These are phyloP conservation scores for Cryphonectria parasitica DNA, from an alignment of 2,329 filamentous ascomycete species.

Conservation along the genomic window DNA sequence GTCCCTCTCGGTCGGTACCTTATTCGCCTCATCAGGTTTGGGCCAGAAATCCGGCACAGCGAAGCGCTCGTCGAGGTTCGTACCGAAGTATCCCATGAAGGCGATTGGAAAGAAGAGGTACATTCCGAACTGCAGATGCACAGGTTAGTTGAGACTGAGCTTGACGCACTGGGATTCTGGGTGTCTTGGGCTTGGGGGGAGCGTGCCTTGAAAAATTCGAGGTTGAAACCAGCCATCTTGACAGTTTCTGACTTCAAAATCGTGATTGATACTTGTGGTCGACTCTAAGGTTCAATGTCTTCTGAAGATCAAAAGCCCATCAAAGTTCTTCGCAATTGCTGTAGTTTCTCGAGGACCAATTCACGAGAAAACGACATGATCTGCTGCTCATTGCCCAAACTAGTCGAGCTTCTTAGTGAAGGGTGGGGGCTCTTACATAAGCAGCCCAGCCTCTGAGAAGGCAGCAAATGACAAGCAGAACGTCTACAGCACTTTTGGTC, in stretches of 20 bases:
- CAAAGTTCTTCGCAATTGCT: not conserved
- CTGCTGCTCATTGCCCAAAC: not conserved
- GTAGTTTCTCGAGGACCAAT: not conserved
- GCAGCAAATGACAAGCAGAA: not conserved
- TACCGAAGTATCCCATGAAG: conserved; percentile 99
- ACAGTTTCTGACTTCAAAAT: not conserved
- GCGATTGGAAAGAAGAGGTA: conserved; percentile 99
- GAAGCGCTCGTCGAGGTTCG: conserved; percentile 94
- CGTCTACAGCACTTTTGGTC: too few relatives aligned
- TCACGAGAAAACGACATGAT: not conserved
- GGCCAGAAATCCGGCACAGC: conserved; percentile 93
- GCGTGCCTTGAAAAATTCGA: conserved; percentile 90
- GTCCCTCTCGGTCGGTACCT: conserved; percentile 75
- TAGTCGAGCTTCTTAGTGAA: not conserved
- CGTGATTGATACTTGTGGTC: not conserved
- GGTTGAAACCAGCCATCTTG: conserved; percentile 79
- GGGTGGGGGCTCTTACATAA: conserved; percentile 18
- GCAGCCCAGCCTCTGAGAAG: conserved; percentile 10
- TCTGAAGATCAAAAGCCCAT: not conserved
- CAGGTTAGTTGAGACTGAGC: conserved; percentile 16
- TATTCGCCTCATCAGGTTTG: conserved; percentile 74
- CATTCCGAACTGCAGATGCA: conserved; percentile 77
- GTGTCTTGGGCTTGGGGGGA: conserved; percentile 24
- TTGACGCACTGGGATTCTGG: not conserved
- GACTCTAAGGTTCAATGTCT: not conserved